Evolutionary conservation across 306 rosid genomes (phyloP).

Genomic region (Acacia confusa): DNA sequence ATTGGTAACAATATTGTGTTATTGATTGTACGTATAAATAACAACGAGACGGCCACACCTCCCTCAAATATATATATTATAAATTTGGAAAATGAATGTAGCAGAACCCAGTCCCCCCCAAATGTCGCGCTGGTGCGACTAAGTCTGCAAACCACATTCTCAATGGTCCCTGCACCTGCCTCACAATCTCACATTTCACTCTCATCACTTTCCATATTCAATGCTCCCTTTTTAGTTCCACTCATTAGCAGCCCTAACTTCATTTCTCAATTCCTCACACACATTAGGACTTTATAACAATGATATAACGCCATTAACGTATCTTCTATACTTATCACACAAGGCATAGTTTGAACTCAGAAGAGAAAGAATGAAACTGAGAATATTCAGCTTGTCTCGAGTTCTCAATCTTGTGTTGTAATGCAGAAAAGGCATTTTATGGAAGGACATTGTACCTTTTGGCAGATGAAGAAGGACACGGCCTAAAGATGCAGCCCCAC

Average conservation of each 20-base stretch:
- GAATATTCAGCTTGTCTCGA: neutral
- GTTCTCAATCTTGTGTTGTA: neutral
- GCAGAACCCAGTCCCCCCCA: too few species aligned
- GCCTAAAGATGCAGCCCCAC: neutral
- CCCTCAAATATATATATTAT: neutral
- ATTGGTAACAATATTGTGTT: too few species aligned
- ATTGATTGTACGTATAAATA: neutral
- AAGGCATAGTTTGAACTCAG: neutral
- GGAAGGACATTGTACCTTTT: neutral
- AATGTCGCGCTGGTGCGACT: constrained; percentile 35
- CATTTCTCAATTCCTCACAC: neutral
- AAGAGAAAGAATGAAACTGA: neutral
- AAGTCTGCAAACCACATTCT: constrained; percentile 34
- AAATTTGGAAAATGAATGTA: neutral
- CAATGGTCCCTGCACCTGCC: neutral
- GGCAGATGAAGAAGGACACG: neutral
- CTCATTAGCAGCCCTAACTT: neutral
- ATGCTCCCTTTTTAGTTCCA: too few species aligned
- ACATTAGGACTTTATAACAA: neutral
- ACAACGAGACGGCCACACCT: neutral
- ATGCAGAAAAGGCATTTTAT: neutral
- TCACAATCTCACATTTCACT: neutral
- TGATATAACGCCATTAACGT: too few species aligned
- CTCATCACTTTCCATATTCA: constrained; percentile 8
- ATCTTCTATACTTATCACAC: neutral